Conservation (phyloP, 2,329 filamentous ascomycete species). For the Zasmidium citrigriseum region DNA sequence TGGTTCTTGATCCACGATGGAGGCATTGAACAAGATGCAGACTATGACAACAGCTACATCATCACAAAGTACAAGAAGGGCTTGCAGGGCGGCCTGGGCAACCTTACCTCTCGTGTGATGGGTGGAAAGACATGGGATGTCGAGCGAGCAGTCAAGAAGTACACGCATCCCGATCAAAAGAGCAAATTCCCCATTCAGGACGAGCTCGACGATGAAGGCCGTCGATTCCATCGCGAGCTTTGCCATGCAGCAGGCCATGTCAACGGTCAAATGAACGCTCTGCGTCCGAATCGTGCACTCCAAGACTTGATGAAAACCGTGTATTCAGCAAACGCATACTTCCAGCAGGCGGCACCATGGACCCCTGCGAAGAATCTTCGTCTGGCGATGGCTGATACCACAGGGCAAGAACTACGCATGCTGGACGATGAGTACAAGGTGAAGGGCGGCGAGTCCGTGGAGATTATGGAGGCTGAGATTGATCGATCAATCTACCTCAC, state of each 20-base stretch:
- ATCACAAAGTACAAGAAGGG: conserved; percentile 76
- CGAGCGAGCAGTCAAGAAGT: conserved; percentile 32
- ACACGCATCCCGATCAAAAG: conserved; percentile 20
- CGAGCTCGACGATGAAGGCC: neutral
- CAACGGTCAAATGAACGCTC: conserved; percentile 59
- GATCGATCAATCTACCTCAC: conserved; percentile 67
- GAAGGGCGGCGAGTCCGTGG: conserved; percentile 24
- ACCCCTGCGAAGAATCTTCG: conserved; percentile 44
- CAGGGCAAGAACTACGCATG: conserved; percentile 27
- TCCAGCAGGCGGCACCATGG: conserved; percentile 72
- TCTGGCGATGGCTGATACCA: conserved; percentile 29
- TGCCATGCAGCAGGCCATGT: conserved; percentile 43
- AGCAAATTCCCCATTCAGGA: neutral
- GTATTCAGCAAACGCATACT: conserved; percentile 65
- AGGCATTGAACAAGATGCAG: conserved; percentile 72
- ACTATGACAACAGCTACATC: conserved; percentile 81
- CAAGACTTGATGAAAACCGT: conserved; percentile 64
- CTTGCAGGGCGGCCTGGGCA: conserved; percentile 76
- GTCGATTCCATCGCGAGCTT: conserved; percentile 11
- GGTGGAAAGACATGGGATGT: conserved; percentile 59
- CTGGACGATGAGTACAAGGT: conserved; percentile 20
- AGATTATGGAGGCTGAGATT: conserved; percentile 43
- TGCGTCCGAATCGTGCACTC: conserved; percentile 67
- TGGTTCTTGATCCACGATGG: conserved; percentile 86
- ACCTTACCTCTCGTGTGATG: conserved; percentile 71